phyloP scores from a whole-genome alignment of 1,284 basidiomycete genomes.

The Cryptococcus deneoformans region DNA sequence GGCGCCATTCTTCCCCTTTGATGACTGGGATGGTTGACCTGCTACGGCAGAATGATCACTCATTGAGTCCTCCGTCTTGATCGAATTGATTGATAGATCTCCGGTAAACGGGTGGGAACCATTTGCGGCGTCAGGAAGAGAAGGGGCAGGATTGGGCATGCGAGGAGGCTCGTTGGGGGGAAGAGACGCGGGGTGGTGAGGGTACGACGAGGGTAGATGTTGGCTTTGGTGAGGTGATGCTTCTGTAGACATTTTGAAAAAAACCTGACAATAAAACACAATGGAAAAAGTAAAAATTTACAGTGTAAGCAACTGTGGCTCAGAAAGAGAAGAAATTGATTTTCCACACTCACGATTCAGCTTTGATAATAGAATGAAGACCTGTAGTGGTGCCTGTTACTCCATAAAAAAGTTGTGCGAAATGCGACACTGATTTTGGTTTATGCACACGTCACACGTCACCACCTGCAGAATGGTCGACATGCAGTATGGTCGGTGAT shows the following conservation, averaged over 20 bases:
- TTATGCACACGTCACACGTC: too few relatives aligned
- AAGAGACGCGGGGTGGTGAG: conserved; percentile 7
- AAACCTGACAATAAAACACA: background rate
- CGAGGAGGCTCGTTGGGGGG: background rate
- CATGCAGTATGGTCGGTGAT: too few relatives aligned
- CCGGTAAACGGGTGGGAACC: conserved; percentile 8
- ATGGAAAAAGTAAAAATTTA: background rate
- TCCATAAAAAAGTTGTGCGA: too few relatives aligned
- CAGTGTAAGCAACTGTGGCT: background rate
- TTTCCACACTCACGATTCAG: too few relatives aligned
- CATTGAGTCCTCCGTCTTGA: conserved; percentile 16
- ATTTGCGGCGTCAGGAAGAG: conserved; percentile 4
- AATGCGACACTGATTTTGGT: too few relatives aligned
- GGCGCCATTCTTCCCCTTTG: conserved; percentile 45
- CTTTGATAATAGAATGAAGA: too few relatives aligned
- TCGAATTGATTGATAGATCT: conserved; percentile 11
- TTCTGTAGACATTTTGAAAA: conserved; percentile 16
- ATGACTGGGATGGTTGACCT: conserved; percentile 1
- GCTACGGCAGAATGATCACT: conserved; percentile 1
- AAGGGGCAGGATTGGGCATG: conserved; percentile 4
- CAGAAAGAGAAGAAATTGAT: too few relatives aligned
- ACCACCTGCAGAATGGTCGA: too few relatives aligned
- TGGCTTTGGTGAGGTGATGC: conserved; percentile 15
- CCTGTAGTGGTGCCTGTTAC: too few relatives aligned
- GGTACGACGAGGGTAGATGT: conserved; percentile 5